These are phyloP conservation scores for Spathaspora sp. DNA, from an alignment of 1,139 yeast genomes.

Conservation along the genomic window DNA sequence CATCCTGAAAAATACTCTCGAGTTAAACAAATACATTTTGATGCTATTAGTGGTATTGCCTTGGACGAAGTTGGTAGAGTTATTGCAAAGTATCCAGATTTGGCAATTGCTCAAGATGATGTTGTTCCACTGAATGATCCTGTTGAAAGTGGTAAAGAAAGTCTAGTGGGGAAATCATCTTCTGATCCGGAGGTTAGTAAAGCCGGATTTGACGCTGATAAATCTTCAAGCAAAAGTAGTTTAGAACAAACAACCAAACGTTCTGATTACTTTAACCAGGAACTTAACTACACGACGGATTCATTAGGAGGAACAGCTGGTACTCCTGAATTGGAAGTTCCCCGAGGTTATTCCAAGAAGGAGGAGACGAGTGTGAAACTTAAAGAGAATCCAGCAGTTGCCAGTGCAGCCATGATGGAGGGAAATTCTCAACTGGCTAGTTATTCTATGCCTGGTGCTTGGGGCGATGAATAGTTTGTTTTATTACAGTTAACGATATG, in stretches of 20 bases:
- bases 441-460: conserved; percentile 14
- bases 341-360: background rate
- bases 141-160: background rate
- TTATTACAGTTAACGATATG: background rate
- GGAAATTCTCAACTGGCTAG: background rate
- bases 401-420: background rate
- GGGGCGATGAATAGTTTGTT: conserved; percentile 7
- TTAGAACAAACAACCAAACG: conserved; percentile 1
- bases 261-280: conserved; percentile 3
- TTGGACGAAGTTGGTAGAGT: conserved; percentile 29
- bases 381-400: background rate
- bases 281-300: conserved; percentile 5
- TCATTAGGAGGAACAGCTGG: conserved; percentile 2
- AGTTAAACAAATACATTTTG: conserved; percentile 29
- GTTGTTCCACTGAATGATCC: background rate
- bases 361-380: background rate
- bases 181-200: background rate
- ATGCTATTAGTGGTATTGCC: conserved; percentile 31
- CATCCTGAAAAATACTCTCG: conserved; percentile 24
- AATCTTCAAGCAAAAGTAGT: background rate
- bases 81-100: conserved; percentile 15
- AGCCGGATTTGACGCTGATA: background rate
- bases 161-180: background rate
- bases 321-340: background rate
- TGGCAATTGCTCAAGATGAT: conserved; percentile 5